Percentiles rank a stretch among this genome's conserved stretches.
These are phyloP conservation scores for Trichosporon sp. DNA, from an alignment of 1,284 basidiomycete species.

Conservation along the genomic window DNA sequence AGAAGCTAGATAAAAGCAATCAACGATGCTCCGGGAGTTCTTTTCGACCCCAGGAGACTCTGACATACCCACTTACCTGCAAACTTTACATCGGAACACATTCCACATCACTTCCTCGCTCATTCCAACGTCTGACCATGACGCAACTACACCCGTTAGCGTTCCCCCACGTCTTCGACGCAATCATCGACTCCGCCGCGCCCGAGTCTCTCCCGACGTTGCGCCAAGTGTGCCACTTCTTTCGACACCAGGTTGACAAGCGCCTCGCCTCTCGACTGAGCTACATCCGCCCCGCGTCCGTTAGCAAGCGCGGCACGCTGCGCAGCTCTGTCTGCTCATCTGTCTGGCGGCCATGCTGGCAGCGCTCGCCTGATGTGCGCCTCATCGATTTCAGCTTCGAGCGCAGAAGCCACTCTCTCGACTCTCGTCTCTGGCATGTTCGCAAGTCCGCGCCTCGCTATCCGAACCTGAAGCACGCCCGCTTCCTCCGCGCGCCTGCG, in stretches of 20 bases:
- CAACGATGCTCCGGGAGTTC: not conserved
- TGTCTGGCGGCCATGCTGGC: constrained; percentile 6
- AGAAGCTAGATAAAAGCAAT: not conserved
- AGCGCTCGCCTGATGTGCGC: not conserved
- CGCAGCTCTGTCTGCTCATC: not conserved
- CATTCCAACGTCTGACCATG: not conserved
- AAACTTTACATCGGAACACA: too few species aligned
- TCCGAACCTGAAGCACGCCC: not conserved
- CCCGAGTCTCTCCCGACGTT: constrained; percentile 8
- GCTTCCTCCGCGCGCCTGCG: not conserved
- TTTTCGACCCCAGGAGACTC: not conserved
- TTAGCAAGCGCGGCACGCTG: not conserved
- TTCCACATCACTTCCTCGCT: too few species aligned
- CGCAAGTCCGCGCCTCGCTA: not conserved
- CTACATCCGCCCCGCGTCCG: not conserved
- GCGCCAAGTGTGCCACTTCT: not conserved
- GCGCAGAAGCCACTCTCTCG: not conserved
- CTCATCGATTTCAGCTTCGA: constrained; percentile 4
- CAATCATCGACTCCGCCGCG: constrained; percentile 9
- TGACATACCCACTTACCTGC: not conserved
- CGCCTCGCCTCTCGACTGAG: not conserved
- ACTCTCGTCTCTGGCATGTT: not conserved
- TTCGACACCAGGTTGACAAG: not conserved
- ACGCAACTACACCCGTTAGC: not conserved
- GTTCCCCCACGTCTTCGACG: constrained; percentile 11